Evolutionary conservation across 2,329 filamentous ascomycete species (phyloP).

Genomic region (Colletotrichum karsti): DNA sequence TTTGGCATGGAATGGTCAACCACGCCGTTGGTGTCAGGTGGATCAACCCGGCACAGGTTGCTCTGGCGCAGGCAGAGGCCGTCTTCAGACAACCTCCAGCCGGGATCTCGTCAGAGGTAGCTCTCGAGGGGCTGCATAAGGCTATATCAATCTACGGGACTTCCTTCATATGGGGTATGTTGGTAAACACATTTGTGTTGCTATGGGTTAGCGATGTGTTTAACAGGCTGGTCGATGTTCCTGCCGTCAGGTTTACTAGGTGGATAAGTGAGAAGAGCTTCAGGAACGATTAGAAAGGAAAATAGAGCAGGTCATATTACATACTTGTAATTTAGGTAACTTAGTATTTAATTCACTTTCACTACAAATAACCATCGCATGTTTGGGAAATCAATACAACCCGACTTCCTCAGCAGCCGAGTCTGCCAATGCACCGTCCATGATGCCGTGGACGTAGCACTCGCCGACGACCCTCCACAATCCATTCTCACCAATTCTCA

Average conservation of each 20-base stretch:
- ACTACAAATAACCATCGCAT: too few species aligned
- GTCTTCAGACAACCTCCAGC: not conserved
- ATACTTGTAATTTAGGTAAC: too few species aligned
- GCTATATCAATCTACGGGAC: not conserved
- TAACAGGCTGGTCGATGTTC: not conserved
- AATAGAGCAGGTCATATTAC: not conserved
- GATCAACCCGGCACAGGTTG: not conserved
- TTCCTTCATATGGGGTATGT: not conserved
- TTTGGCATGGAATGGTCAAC: constrained; percentile 65
- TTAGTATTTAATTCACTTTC: too few species aligned
- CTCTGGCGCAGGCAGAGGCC: not conserved
- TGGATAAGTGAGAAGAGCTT: constrained; percentile 12
- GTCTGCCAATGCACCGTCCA: not conserved
- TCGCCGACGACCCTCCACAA: not conserved
- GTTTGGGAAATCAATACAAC: not conserved
- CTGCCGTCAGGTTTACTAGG: not conserved
- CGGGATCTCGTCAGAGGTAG: not conserved
- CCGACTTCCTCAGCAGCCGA: not conserved
- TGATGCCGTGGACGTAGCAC: constrained; percentile 3
- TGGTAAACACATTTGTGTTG: constrained; percentile 7
- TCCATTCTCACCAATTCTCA: not conserved
- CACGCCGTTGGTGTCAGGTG: constrained; percentile 52
- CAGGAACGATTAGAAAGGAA: not conserved
- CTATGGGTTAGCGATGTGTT: constrained; percentile 14
- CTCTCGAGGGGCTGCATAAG: not conserved